Base-by-base conservation (phyloP, 2,329 filamentous ascomycete genomes). In the Lizonia empirigonia region DNA sequence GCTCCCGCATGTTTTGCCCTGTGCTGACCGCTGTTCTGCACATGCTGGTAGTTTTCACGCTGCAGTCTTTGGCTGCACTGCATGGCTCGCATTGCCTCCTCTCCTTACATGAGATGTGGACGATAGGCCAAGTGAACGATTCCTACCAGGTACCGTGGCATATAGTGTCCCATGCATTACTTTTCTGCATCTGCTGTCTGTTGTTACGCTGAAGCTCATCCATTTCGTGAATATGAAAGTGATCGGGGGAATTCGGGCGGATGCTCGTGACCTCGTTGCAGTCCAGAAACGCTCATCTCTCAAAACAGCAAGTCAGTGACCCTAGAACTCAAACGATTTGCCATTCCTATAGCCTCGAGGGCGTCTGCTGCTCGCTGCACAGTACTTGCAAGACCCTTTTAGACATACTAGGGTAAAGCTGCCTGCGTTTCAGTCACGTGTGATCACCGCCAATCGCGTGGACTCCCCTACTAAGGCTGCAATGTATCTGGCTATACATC, bases 21-120 rank as follows among this genome's bases (percentile, higher is more conserved):
- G 23, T 34, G 39, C 30, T 47, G 49, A 52, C 49, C 49, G 49
- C 49, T 52, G 26, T 44, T 52, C 49, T 52, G 49, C 49, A 52
- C 33, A 34, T 10, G 27, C 26, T 24, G 9, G 9, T 32, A 15
- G 24, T n/a, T 26, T 52, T 38, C 33, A 38, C 44, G 33, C 16
- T 33, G 27, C 24, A 24, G 13, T 33, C n/a, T n/a, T 22, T 22
- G 20, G 32, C 36, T 34, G 41, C 49, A 46, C 23, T 37, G 41
- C 49, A 46, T 32, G 33, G 8, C 19, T n/a, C 30, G 29, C 41
- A 40, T 9, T 12, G 24, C 18, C 30, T 33, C 37, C 16, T 33
- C 29, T 27, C 16, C 15, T 10, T 19, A 35, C 35, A 26, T 19
- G 5, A 9, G 9, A 6, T 29, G 13, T 7, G 22, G 5, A 15